Base-by-base conservation (phyloP, 1,139 yeast species). In the Geotrichum histeridarum region DNA sequence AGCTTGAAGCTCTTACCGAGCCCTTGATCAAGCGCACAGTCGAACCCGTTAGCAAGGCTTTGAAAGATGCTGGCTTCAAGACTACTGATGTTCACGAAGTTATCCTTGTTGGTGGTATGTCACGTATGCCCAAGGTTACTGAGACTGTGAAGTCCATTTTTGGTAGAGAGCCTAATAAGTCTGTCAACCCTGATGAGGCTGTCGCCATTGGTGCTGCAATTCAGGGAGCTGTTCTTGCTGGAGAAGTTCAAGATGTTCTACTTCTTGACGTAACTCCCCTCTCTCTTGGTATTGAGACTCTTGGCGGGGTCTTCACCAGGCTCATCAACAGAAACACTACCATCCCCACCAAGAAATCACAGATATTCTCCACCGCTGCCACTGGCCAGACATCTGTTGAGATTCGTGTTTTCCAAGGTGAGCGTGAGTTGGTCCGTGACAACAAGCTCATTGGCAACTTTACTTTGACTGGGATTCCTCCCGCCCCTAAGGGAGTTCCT, bases 131-230 rank as follows among this genome's bases (percentile, higher is more conserved):
- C 77, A 94, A 93, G 85, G 98, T 93, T 71, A 80, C 89, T 62
- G 97, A 90, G 73, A 91, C 98, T 67, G 99, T 93, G 73, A 91
- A 90, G 79, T 74, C 81, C 62, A 79, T 93, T 67, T 93, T 93
- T 75, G 94, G 94, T 73, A 88, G 83, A 76, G 96, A 93, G 71
- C 97, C 99, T 70, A 88, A 95, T 64, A 94, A 93, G 83, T 91
- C 96, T 64, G 98, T 93, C 71, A 94, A 93, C 86, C 99, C 99
- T 68, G 99, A 93, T 75, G 99, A 93, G 80, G 99, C 99, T 62
- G 99, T 93, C 65, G 99, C 99, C 70, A 89, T 93, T 78, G 99
- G 99, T 80, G 99, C 99, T 64, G 99, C 99, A 63, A 93, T 93
- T 68, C 99, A 93, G 79, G 99, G 98, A 79, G 99, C 97, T 71